Evolutionary conservation across 2,329 filamentous ascomycete species (phyloP).

Genomic region (Colletotrichum sp.): DNA sequence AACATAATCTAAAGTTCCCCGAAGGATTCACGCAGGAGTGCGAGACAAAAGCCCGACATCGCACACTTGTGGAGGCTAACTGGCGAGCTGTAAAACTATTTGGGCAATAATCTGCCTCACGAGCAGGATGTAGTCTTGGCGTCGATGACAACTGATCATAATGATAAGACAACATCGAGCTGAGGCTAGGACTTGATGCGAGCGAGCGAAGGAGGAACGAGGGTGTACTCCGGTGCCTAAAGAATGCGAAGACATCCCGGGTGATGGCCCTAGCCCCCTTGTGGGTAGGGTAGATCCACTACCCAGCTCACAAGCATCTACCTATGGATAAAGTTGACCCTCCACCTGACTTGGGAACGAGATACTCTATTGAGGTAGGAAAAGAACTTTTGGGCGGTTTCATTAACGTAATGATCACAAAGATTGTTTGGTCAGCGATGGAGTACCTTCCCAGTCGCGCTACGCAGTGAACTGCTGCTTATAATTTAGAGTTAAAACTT

Average conservation of each 20-base stretch:
- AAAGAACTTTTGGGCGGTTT: background rate
- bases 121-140: background rate
- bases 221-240: background rate
- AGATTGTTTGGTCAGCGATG: no score
- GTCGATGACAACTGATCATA: background rate
- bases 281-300: background rate
- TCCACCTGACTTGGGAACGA: background rate
- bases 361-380: accelerated
- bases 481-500: no score
- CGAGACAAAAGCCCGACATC: background rate
- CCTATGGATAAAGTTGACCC: no score
- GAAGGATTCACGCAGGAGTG: background rate
- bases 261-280: background rate
- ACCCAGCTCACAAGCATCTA: background rate
- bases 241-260: background rate
- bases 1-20: accelerated
- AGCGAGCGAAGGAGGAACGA: background rate
- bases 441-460: no score
- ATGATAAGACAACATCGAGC: background rate
- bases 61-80: accelerated
- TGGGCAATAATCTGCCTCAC: background rate
- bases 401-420: background rate
- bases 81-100: accelerated
- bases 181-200: background rate
- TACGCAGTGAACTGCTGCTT: no score